phyloP scores from a whole-genome alignment of 495 filamentous ascomycete species.

The Podospora sp. region DNA sequence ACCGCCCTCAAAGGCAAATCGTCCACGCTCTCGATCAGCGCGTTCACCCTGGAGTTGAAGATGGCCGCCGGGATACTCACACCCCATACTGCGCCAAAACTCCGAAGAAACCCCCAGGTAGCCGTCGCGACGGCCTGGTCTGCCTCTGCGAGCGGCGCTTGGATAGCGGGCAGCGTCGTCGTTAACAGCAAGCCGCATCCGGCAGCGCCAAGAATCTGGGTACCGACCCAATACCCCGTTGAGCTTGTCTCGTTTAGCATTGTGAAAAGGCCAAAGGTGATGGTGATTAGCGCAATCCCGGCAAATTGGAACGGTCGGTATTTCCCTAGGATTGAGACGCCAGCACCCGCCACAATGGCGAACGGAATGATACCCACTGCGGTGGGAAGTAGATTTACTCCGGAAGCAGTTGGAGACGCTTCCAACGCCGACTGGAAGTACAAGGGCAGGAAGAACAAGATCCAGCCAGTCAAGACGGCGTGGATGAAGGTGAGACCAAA shows the following conservation, averaged over 20 bases:
- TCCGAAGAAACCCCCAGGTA: conserved; percentile 49
- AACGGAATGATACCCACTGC: not conserved
- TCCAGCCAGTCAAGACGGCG: conserved; percentile 27
- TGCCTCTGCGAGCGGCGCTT: conserved; percentile 33
- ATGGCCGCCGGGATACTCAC: conserved; percentile 47
- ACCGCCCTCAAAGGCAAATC: not conserved
- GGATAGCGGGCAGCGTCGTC: not conserved
- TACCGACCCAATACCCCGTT: not conserved
- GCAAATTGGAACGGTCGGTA: not conserved
- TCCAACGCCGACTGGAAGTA: not conserved
- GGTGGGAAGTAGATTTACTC: not conserved
- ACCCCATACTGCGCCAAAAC: conserved; percentile 54
- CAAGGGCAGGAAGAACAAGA: not conserved
- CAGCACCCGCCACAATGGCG: not conserved
- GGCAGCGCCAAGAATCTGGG: not conserved
- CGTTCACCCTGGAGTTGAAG: not conserved
- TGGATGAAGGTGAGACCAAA: conserved; percentile 10
- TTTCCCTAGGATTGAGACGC: not conserved
- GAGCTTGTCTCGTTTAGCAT: not conserved
- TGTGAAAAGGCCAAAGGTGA: not conserved
- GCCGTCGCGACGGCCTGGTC: conserved; percentile 46
- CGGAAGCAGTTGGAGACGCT: not conserved
- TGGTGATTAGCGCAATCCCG: not conserved
- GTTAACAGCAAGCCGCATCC: not conserved
- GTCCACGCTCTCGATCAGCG: not conserved